Evolutionary conservation across 106 monocot species (phyloP).

Genomic region (Acorus gramineus): DNA sequence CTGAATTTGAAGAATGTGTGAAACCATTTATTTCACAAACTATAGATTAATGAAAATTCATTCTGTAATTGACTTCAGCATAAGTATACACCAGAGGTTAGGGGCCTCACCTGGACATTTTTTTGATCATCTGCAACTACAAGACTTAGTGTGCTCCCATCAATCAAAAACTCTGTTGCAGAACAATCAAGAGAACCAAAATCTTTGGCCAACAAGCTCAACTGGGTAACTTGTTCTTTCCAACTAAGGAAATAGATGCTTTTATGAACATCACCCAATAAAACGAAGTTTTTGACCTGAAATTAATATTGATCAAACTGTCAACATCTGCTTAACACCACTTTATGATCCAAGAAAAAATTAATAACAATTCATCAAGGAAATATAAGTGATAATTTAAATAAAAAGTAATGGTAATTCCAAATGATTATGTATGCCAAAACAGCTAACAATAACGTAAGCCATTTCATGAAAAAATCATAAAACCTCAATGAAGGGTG

Average conservation of each 20-base stretch:
- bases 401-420: too few species aligned
- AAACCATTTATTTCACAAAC: too few species aligned
- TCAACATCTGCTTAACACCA: too few species aligned
- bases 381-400: too few species aligned
- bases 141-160: constrained; percentile 90
- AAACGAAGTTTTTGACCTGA: constrained; percentile 93
- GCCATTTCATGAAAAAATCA: too few species aligned
- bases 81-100: background rate
- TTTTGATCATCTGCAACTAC: constrained; percentile 93
- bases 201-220: constrained; percentile 93
- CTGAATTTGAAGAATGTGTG: too few species aligned
- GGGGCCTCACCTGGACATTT: constrained; percentile 68
- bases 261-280: constrained; percentile 95
- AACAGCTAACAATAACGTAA: too few species aligned
- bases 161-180: constrained; percentile 97
- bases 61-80: background rate
- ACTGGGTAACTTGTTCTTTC: constrained; percentile 97
- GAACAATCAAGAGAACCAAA: constrained; percentile 96
- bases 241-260: constrained; percentile 95
- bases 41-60: background rate
- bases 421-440: too few species aligned
- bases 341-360: too few species aligned
- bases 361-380: too few species aligned
- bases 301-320: constrained; percentile 3
- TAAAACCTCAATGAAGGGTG: too few species aligned